phyloP scores from a whole-genome alignment of 305 asterid genomes.

The Rubia tinctorum region DNA sequence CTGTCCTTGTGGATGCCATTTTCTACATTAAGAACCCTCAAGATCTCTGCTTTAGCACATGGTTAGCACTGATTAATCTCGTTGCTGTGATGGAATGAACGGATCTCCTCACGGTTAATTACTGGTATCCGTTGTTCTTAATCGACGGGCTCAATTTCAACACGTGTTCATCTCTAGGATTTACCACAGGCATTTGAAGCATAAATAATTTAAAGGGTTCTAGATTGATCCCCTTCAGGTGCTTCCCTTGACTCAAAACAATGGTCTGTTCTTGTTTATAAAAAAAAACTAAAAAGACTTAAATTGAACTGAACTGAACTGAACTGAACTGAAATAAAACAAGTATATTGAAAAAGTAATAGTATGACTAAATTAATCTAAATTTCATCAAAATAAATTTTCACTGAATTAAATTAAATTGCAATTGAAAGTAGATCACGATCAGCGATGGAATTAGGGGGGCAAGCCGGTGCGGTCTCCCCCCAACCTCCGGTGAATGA shows the following conservation, averaged over 20 bases:
- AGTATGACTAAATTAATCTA: too few species aligned
- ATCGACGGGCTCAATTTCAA: neutral
- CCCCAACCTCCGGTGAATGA: too few species aligned
- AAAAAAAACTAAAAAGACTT: too few species aligned
- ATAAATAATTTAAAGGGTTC: neutral
- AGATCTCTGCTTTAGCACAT: slow-evolving; percentile 29
- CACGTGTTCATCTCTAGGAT: neutral
- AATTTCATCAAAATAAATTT: too few species aligned
- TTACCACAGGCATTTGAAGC: neutral
- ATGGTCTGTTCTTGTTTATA: too few species aligned
- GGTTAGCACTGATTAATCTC: slow-evolving; percentile 17
- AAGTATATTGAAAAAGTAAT: too few species aligned
- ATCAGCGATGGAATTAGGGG: too few species aligned
- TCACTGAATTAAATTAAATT: too few species aligned
- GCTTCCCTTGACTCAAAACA: slow-evolving; percentile 20
- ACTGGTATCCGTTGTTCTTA: neutral
- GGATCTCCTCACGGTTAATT: neutral
- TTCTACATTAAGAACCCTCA: neutral
- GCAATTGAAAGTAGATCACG: neutral
- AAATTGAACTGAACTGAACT: too few species aligned
- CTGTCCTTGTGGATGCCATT: slow-evolving; percentile 21
- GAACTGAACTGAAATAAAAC: too few species aligned
- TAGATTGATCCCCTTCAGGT: slow-evolving; percentile 10
- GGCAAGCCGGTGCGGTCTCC: too few species aligned
- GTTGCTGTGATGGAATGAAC: slow-evolving; percentile 1